Conservation (phyloP, 2,329 filamentous ascomycete species). For the Colletotrichum sp. region DNA sequence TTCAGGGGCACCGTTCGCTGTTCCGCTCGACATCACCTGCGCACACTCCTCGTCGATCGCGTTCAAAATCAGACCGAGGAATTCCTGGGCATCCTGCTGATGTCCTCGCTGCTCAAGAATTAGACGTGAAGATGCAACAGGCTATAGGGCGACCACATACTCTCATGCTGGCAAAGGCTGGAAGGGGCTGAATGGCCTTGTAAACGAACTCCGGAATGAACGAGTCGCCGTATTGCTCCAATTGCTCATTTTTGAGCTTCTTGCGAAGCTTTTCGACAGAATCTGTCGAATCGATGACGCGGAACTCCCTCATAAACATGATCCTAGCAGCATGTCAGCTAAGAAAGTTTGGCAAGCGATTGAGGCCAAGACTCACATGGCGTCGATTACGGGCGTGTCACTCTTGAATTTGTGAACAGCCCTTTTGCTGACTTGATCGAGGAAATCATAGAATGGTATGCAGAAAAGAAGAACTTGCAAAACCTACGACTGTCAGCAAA, state of each 20-base stretch:
- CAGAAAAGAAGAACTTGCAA: conserved; percentile 96
- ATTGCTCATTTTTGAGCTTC: conserved; percentile 78
- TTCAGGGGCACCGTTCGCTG: conserved; percentile 23
- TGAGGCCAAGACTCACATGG: conserved; percentile 68
- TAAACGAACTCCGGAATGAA: conserved; percentile 97
- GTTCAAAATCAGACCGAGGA: conserved; percentile 90
- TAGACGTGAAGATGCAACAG: conserved; percentile 24
- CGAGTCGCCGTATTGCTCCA: conserved; percentile 89
- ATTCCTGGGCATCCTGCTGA: conserved; percentile 98
- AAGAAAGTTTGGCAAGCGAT: not conserved
- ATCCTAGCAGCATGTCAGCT: conserved; percentile 62
- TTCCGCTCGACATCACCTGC: conserved; percentile 62
- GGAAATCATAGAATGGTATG: conserved; percentile 90
- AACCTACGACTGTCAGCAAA: conserved; percentile 60
- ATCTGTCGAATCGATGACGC: conserved; percentile 79
- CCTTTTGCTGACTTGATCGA: conserved; percentile 84
- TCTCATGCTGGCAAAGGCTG: conserved; percentile 91
- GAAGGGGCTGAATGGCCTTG: conserved; percentile 84
- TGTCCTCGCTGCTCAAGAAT: conserved; percentile 73
- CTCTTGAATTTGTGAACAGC: conserved; percentile 93
- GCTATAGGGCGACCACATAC: conserved; percentile 54
- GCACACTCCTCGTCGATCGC: conserved; percentile 93
- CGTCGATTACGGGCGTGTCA: conserved; percentile 90
- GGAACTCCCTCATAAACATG: conserved; percentile 94
- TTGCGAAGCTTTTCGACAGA: conserved; percentile 76